These are phyloP conservation scores for Batrachochytrium dendrobatidis DNA, from an alignment of 371 early-diverging fungal genomes.

Conservation along the genomic window DNA sequence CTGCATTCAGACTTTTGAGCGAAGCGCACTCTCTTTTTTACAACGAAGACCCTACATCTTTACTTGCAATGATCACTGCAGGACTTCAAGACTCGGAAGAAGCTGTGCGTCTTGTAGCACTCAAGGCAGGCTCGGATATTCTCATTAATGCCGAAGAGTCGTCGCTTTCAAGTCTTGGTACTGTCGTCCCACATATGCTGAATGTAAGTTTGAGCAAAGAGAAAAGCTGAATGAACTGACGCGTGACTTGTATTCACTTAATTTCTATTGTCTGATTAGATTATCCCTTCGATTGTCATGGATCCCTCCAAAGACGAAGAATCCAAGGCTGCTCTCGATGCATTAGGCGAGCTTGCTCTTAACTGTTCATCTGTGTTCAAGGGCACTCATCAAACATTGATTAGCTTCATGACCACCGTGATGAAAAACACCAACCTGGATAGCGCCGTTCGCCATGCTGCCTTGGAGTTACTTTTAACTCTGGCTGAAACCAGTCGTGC, in stretches of 20 bases:
- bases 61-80: not conserved
- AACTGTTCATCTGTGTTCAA: too few relatives aligned
- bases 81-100: not conserved
- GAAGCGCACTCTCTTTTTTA: not conserved
- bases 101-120: not conserved
- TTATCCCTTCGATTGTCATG: conserved; percentile 73
- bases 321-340: conserved; percentile 45
- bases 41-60: not conserved
- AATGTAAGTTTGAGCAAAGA: not conserved
- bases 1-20: not conserved
- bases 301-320: conserved; percentile 72
- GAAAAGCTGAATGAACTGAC: conserved; percentile 9
- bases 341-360: not conserved
- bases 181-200: not conserved
- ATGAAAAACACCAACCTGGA: conserved; percentile 61
- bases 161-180: conserved; percentile 5
- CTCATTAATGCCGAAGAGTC: not conserved
- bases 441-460: conserved; percentile 65
- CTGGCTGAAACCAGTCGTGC: conserved; percentile 78
- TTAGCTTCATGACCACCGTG: conserved; percentile 65
- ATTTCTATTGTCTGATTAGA: too few relatives aligned
- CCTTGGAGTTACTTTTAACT: conserved; percentile 83
- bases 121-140: not conserved
- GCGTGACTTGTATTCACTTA: too few relatives aligned
- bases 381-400: conserved; percentile 24